These are phyloP conservation scores for Solanum habrochaites DNA, from an alignment of 257 asterid species.

Conservation along the genomic window DNA sequence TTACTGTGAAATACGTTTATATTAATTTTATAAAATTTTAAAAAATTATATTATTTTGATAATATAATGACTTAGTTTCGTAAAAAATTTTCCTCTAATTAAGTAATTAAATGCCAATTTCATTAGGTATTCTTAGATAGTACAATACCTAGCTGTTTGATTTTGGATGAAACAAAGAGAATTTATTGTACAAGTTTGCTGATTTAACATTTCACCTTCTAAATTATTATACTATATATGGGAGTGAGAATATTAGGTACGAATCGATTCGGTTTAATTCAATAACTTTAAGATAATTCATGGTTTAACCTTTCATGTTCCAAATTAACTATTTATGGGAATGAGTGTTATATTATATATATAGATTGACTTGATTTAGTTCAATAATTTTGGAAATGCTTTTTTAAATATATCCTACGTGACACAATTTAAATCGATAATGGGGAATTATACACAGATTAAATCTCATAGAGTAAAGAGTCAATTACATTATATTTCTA, in stretches of 20 bases:
- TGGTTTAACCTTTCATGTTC: neutral
- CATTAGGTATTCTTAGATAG: neutral
- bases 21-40: too few species aligned
- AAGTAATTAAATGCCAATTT: neutral
- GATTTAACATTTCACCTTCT: neutral
- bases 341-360: neutral
- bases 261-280: neutral
- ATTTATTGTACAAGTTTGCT: neutral
- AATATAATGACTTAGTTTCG: too few species aligned
- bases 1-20: too few species aligned
- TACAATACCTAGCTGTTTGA: neutral
- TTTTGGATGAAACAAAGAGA: neutral
- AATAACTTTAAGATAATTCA: neutral
- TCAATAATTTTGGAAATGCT: neutral
- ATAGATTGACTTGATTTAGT: neutral
- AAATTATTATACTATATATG: neutral
- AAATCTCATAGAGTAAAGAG: too few species aligned
- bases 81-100: neutral
- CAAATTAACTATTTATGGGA: neutral
- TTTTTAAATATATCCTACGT: neutral
- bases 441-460: neutral
- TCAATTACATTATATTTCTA: neutral
- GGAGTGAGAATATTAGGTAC: neutral
- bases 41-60: too few species aligned
- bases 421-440: neutral